Evolutionary conservation across 495 filamentous ascomycete genomes (phyloP), one percentile per base, ranked within the genome.

Genomic region (Hyaloscypha finlandica): DNA sequence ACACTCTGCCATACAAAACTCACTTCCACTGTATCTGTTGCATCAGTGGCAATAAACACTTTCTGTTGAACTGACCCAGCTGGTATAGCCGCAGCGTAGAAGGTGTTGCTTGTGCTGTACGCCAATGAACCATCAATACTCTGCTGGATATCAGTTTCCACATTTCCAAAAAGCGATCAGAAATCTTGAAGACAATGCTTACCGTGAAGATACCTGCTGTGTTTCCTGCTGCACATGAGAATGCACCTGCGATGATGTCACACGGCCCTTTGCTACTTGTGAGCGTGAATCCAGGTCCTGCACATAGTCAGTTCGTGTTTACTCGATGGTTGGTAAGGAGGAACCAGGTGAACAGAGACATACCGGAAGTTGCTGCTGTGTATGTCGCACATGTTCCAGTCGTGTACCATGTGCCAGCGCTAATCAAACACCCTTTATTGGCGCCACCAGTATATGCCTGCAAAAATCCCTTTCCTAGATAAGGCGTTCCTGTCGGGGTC

Each of bases 301-400:
- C 25, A 25, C 25, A 25, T 25, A 25, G 1, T 25, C 25, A 25
- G 25, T 25, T 25, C 25, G 25, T 1, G 25, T 25, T 25, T 25
- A 25, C 25, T 25, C 25, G 25, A 2, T 25, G 25, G 2, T 25
- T 25, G 2, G 25, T 25, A 25, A 25, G 25, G 22, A 79, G 80
- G 42, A 78, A 76, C 25, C 81, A 0, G 4, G 54, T 45, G 52
- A 45, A 16, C 14, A 48, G 25, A 39, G 14, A 53, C 29, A 19
- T 61, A 84, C 82, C 83, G 52, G 82, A 77, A 0, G 74, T 64
- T 33, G 81, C 77, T 1, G 84, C 81, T 4, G 81, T 86, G 77
- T 87, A 91, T 8, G 85, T 88, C 6, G 90, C 90, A 73, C 89
- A 91, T 1, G 88, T 90, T 0, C 90, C 89, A n/a, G 79, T 82